A percentile compares a stretch with the other conserved stretches of the same genome.
These are phyloP conservation scores for Globisporangium apiculatum DNA, from an alignment of 352 stramenopile species.

Conservation along the genomic window DNA sequence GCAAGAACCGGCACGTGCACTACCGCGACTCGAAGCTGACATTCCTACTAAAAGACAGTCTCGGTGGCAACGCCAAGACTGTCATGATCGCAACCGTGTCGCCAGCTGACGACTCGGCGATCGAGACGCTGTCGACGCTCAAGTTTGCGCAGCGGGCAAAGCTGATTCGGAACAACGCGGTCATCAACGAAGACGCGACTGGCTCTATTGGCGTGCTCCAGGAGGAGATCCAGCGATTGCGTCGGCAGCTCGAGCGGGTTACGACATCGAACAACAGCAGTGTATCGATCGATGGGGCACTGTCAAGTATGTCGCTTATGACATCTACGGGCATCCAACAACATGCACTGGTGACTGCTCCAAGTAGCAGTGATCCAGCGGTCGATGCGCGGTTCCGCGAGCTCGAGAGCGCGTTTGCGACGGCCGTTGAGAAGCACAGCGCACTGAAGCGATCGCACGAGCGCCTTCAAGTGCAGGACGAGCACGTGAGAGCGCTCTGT, in stretches of 20 bases:
- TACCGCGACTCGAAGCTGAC: constrained; percentile 86
- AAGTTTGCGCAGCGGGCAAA: constrained; percentile 84
- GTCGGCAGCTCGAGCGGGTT: constrained; percentile 46
- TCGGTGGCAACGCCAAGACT: constrained; percentile 83
- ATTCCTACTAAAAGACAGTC: constrained; percentile 78
- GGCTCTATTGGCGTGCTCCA: constrained; percentile 58
- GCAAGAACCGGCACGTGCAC: constrained; percentile 77
- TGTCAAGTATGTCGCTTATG: not conserved
- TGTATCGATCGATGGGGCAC: not conserved
- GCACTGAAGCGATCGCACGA: constrained; percentile 45
- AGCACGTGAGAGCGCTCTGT: constrained; percentile 44
- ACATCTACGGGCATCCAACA: too few relatives aligned
- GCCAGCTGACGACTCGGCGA: constrained; percentile 77
- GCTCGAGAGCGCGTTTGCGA: constrained; percentile 54
- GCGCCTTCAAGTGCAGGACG: constrained; percentile 43
- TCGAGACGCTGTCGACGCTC: constrained; percentile 78
- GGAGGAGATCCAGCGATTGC: constrained; percentile 63
- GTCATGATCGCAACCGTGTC: constrained; percentile 84
- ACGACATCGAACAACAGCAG: not conserved
- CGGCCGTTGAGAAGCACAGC: constrained; percentile 52
- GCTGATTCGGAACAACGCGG: constrained; percentile 78
- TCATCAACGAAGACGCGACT: constrained; percentile 78
- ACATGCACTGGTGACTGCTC: too few relatives aligned
- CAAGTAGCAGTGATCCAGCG: constrained; percentile 18
- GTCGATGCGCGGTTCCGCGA: constrained; percentile 44